Evolutionary conservation across 495 filamentous ascomycete species (phyloP).

Genomic region (Penicillium lividum): DNA sequence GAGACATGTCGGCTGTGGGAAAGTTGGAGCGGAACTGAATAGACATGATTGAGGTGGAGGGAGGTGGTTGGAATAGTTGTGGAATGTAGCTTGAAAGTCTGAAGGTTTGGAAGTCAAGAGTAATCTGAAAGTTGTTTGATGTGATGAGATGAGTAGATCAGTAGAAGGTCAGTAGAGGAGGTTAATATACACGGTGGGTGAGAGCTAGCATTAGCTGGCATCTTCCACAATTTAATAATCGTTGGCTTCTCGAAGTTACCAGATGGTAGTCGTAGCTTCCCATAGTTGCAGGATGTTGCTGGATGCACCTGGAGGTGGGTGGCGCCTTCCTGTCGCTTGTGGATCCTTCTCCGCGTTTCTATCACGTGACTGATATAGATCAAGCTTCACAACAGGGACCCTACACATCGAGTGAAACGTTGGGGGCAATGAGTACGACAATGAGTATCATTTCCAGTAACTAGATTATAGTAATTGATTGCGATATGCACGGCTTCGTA

Average conservation of each 20-base stretch:
- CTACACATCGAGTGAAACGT: too few species aligned
- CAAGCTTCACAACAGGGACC: too few species aligned
- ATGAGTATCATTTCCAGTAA: too few species aligned
- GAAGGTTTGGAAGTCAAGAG: background rate
- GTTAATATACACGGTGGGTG: slow-evolving; percentile 17
- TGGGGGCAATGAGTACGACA: too few species aligned
- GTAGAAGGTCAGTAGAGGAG: background rate
- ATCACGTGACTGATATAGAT: slow-evolving; percentile 26
- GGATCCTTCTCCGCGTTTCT: slow-evolving; percentile 35
- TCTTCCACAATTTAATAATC: background rate
- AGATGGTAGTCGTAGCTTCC: slow-evolving; percentile 1
- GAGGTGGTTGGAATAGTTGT: background rate
- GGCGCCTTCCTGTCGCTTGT: slow-evolving; percentile 13
- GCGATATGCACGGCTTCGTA: too few species aligned
- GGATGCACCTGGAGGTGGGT: background rate
- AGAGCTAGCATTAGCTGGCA: background rate
- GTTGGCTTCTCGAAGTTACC: background rate
- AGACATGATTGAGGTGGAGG: background rate
- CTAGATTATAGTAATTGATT: too few species aligned
- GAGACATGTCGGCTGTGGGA: background rate
- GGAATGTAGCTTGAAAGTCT: background rate
- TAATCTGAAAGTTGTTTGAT: background rate
- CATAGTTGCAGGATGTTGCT: slow-evolving; percentile 4
- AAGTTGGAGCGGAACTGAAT: background rate
- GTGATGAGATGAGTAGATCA: background rate